Percentiles rank a stretch among this genome's conserved stretches.
phyloP scores from a whole-genome alignment of 768 basidiomycete species.

The Lactarius deliciosus region DNA sequence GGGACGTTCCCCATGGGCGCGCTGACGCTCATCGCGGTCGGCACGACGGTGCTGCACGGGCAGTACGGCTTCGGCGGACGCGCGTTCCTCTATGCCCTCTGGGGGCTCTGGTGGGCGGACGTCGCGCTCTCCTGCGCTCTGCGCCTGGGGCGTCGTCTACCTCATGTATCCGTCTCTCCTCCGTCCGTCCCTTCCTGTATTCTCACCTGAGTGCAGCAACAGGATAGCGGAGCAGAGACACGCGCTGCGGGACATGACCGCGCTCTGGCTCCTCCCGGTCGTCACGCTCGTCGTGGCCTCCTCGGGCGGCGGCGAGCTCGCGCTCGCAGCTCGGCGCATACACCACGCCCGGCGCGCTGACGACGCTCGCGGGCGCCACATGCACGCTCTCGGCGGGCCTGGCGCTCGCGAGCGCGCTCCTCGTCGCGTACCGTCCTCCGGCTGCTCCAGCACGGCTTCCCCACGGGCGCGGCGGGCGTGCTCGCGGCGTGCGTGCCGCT shows the following conservation, averaged over 20 bases:
- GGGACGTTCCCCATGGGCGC: slow-evolving; percentile 58
- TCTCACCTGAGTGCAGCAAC: too few species aligned
- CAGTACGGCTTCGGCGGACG: slow-evolving; percentile 51
- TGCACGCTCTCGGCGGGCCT: slow-evolving; percentile 58
- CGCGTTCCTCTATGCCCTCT: slow-evolving; percentile 52
- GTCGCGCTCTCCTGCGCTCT: slow-evolving; percentile 52
- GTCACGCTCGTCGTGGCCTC: slow-evolving; percentile 71
- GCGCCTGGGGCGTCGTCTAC: slow-evolving; percentile 62
- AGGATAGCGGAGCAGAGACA: slow-evolving; percentile 46
- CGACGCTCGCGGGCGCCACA: slow-evolving; percentile 55
- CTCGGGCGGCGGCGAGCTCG: slow-evolving; percentile 63
- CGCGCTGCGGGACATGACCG: slow-evolving; percentile 53
- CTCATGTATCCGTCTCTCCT: slow-evolving; percentile 51
- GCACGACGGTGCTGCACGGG: slow-evolving; percentile 46
- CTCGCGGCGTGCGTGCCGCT: slow-evolving; percentile 70
- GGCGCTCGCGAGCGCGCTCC: slow-evolving; percentile 61
- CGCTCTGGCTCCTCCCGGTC: slow-evolving; percentile 73
- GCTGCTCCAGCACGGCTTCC: slow-evolving; percentile 55
- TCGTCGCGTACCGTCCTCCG: slow-evolving; percentile 63
- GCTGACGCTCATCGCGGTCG: slow-evolving; percentile 55
- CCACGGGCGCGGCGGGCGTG: slow-evolving; percentile 40
- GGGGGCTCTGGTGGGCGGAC: slow-evolving; percentile 73
- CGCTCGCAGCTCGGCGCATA: slow-evolving; percentile 41
- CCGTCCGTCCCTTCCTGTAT: too few species aligned
- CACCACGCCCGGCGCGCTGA: slow-evolving; percentile 48